Percentiles rank a stretch among this genome's conserved stretches.
Evolutionary conservation across 768 basidiomycete species (phyloP).

Genomic region (Cystobasidium tubakii): DNA sequence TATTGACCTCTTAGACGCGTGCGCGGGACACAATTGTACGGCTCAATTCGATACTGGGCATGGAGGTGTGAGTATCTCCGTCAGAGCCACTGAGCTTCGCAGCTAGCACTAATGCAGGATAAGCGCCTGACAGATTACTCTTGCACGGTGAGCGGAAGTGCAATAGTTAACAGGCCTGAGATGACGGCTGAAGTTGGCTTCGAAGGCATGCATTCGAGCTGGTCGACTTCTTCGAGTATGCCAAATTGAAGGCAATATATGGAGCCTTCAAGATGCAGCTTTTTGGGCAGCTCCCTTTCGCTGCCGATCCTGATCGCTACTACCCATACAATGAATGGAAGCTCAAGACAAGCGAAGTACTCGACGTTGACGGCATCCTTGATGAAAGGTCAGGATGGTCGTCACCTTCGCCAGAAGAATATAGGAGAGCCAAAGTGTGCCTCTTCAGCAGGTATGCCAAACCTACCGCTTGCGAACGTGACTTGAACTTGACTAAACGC

Average conservation of each 20-base stretch:
- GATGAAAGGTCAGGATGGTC: not conserved
- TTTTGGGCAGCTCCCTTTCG: slow-evolving; percentile 13
- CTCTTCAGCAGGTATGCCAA: slow-evolving; percentile 23
- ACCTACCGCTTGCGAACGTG: too few relatives aligned
- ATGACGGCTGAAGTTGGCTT: not conserved
- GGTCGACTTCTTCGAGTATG: slow-evolving; percentile 14
- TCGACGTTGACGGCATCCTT: slow-evolving; percentile 19
- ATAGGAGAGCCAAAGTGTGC: slow-evolving; percentile 17
- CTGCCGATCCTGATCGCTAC: not conserved
- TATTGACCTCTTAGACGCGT: slow-evolving; percentile 17
- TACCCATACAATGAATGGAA: slow-evolving; percentile 7
- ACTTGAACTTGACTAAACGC: too few relatives aligned
- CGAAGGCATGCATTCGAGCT: slow-evolving; percentile 28
- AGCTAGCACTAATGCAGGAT: not conserved
- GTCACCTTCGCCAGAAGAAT: slow-evolving; percentile 11
- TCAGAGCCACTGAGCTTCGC: not conserved
- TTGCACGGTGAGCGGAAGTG: slow-evolving; percentile 3
- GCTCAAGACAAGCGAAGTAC: not conserved
- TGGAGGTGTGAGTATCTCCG: slow-evolving; percentile 19
- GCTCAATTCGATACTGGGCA: not conserved
- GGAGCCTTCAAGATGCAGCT: slow-evolving; percentile 21
- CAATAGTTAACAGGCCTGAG: not conserved
- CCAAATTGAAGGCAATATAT: not conserved
- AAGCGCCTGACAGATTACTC: not conserved
- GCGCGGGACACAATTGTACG: slow-evolving; percentile 9